phyloP scores from a whole-genome alignment of 1,284 basidiomycete species.

The Heterobasidion irregulare region DNA sequence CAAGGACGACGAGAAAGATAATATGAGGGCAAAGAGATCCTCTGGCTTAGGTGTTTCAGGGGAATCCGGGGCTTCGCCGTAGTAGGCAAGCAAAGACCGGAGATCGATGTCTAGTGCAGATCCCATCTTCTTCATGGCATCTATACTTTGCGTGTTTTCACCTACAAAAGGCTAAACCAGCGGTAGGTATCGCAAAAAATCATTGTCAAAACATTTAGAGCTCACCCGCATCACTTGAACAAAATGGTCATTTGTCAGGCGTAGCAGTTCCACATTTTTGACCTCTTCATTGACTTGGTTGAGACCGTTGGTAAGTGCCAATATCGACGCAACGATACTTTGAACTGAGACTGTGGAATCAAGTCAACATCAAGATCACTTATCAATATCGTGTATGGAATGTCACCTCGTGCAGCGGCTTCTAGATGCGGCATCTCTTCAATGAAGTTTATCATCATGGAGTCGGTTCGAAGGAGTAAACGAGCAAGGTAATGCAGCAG shows the following conservation, averaged over 20 bases:
- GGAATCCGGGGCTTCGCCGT: slow-evolving; percentile 59
- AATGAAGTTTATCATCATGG: slow-evolving; percentile 62
- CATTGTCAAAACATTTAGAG: neutral
- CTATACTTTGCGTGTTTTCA: slow-evolving; percentile 41
- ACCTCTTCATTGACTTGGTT: slow-evolving; percentile 54
- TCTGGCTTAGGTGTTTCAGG: slow-evolving; percentile 65
- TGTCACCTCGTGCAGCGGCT: slow-evolving; percentile 69
- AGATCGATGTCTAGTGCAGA: slow-evolving; percentile 51
- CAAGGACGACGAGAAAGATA: slow-evolving; percentile 66
- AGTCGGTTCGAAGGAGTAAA: slow-evolving; percentile 64
- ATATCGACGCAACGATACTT: slow-evolving; percentile 50
- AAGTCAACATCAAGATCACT: neutral
- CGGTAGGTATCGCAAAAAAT: neutral
- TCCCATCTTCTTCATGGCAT: slow-evolving; percentile 59
- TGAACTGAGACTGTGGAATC: slow-evolving; percentile 61
- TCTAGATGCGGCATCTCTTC: slow-evolving; percentile 80
- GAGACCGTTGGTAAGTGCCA: slow-evolving; percentile 49
- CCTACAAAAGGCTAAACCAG: slow-evolving; percentile 47
- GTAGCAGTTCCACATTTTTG: slow-evolving; percentile 24
- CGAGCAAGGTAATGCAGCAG: slow-evolving; percentile 81
- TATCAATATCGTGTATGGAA: neutral
- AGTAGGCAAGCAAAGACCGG: slow-evolving; percentile 53
- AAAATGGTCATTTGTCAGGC: slow-evolving; percentile 50
- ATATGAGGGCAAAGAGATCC: slow-evolving; percentile 69
- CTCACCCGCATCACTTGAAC: slow-evolving; percentile 57